Conservation (phyloP, 1,284 basidiomycete genomes). For the Ceratobasidium sp. region DNA sequence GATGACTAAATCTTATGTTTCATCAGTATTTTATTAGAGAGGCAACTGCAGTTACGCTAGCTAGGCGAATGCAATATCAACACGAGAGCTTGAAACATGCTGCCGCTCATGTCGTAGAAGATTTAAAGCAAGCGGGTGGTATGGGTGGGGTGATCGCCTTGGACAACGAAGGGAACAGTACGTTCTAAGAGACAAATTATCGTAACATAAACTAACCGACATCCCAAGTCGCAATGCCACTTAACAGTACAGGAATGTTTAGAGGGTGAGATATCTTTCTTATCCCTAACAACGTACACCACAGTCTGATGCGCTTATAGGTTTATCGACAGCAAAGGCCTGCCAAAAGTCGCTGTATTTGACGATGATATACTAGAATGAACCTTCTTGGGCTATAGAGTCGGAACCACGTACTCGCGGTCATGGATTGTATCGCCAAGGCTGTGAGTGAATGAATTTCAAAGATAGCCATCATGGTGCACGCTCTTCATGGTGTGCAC, state of each 20-base stretch:
- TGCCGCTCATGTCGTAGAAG: conserved; percentile 64
- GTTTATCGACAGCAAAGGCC: conserved; percentile 71
- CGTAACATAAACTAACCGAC: conserved; percentile 14
- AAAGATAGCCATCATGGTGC: not conserved
- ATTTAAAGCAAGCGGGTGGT: conserved; percentile 66
- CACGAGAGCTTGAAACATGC: conserved; percentile 67
- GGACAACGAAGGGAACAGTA: conserved; percentile 71
- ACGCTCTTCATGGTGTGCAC: not conserved
- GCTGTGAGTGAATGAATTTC: not conserved
- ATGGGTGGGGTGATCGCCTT: conserved; percentile 77
- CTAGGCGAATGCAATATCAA: conserved; percentile 71
- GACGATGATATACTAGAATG: conserved; percentile 64
- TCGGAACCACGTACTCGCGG: not conserved
- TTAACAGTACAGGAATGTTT: conserved; percentile 84
- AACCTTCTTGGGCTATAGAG: not conserved
- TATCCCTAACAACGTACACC: not conserved
- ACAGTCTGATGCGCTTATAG: not conserved
- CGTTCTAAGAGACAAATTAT: no score
- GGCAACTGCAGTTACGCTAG: conserved; percentile 72
- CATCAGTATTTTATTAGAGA: conserved; percentile 78
- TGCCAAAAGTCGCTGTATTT: conserved; percentile 79
- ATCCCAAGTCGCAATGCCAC: conserved; percentile 67
- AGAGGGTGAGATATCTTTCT: conserved; percentile 60
- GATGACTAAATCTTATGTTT: not conserved
- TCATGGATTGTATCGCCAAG: not conserved